Evolutionary conservation across 331 rosid genomes (phyloP).

Genomic region (Telfairia occidentalis): DNA sequence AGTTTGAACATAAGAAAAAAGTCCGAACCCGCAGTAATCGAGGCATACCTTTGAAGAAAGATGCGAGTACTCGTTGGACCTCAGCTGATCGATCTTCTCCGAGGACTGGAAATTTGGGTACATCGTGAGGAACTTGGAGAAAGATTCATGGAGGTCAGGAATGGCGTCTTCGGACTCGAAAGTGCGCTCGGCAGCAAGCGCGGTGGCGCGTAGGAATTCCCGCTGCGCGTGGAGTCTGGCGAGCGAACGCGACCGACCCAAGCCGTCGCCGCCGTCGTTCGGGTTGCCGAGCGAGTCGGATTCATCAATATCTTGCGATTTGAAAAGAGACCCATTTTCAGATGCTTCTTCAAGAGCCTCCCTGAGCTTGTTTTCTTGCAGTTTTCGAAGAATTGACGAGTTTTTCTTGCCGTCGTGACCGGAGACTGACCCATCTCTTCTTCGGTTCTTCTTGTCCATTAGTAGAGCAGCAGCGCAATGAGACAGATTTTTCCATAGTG

Average conservation of each 20-base stretch:
- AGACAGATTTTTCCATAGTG: slow-evolving; percentile 89
- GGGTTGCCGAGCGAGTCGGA: slow-evolving; percentile 44
- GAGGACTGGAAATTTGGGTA: slow-evolving; percentile 76
- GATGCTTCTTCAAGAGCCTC: slow-evolving; percentile 98
- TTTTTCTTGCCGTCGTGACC: slow-evolving; percentile 31
- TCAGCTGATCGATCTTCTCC: slow-evolving; percentile 80
- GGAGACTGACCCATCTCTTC: slow-evolving; percentile 44
- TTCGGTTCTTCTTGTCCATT: slow-evolving; percentile 78
- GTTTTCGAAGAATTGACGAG: slow-evolving; percentile 64
- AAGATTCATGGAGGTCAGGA: slow-evolving; percentile 50
- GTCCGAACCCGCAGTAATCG: slow-evolving; percentile 96
- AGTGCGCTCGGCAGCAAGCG: slow-evolving; percentile 76
- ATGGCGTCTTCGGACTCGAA: slow-evolving; percentile 57
- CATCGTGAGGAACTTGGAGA: slow-evolving; percentile 76
- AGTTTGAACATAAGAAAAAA: slow-evolving; percentile 83
- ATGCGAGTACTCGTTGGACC: slow-evolving; percentile 68
- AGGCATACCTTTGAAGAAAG: slow-evolving; percentile 91
- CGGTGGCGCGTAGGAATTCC: slow-evolving; percentile 81
- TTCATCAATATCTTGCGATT: slow-evolving; percentile 69
- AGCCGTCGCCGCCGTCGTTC: slow-evolving; percentile 44
- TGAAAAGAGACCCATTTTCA: slow-evolving; percentile 69
- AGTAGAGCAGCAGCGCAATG: slow-evolving; percentile 94
- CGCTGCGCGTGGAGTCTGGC: slow-evolving; percentile 88
- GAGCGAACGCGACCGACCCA: slow-evolving; percentile 73
- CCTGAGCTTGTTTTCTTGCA: slow-evolving; percentile 65